Conservation (phyloP, 441 rosid species). For the Adansonia madagascariensis region DNA sequence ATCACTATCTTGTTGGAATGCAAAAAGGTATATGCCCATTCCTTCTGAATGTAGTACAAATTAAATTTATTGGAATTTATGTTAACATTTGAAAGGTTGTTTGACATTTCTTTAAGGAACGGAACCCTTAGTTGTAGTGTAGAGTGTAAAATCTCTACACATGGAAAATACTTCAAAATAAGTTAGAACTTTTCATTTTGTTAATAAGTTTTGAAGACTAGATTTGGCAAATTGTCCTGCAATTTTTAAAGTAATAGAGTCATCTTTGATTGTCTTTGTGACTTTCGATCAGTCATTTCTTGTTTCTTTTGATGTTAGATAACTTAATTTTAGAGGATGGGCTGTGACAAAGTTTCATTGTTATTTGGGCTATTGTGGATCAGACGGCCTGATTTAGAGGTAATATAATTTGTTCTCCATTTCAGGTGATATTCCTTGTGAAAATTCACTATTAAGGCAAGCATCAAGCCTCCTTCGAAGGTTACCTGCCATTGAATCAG, state of each 20-base stretch:
- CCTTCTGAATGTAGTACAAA: not conserved
- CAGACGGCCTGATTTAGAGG: not conserved
- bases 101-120: slow-evolving; percentile 6
- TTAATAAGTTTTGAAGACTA: not conserved
- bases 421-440: slow-evolving; percentile 89
- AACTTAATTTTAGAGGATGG: not conserved
- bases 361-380: slow-evolving; percentile 17
- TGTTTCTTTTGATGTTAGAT: not conserved
- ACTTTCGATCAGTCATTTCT: not conserved
- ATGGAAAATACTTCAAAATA: not conserved
- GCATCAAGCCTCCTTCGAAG: slow-evolving; percentile 92
- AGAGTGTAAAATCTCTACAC: slow-evolving; percentile 7
- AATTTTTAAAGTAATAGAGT: not conserved
- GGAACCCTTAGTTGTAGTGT: not conserved
- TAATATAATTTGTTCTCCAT: slow-evolving; percentile 28
- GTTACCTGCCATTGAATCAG: slow-evolving; percentile 94
- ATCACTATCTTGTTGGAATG: slow-evolving; percentile 84
- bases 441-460: slow-evolving; percentile 84
- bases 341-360: not conserved
- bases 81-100: not conserved
- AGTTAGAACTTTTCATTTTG: not conserved
- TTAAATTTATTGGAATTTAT: not conserved
- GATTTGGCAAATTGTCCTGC: not conserved
- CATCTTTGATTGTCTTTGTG: not conserved
- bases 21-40: slow-evolving; percentile 63